Conservation (phyloP, 2,329 filamentous ascomycete genomes). For the Aureobasidium sp. region DNA sequence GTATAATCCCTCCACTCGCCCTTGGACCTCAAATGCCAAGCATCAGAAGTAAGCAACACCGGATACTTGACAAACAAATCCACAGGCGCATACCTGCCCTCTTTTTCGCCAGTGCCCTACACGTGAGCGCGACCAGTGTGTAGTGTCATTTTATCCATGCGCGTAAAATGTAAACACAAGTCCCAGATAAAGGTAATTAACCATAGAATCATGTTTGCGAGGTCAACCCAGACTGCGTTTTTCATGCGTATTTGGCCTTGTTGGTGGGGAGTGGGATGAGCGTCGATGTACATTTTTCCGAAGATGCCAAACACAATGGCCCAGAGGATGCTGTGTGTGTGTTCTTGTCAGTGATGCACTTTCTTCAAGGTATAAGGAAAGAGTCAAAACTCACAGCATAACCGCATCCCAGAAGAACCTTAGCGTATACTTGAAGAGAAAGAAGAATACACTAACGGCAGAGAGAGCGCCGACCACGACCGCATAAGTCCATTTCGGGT, state of each 20-base stretch:
- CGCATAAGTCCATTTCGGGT: slow-evolving; percentile 74
- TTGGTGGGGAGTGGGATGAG: slow-evolving; percentile 47
- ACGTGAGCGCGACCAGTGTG: slow-evolving; percentile 34
- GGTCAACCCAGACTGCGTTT: slow-evolving; percentile 62
- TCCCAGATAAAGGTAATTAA: slow-evolving; percentile 52
- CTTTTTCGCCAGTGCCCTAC: not conserved
- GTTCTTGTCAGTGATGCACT: not conserved
- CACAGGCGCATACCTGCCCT: not conserved
- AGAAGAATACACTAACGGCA: slow-evolving; percentile 52
- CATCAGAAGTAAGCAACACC: not conserved
- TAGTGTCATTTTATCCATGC: slow-evolving; percentile 44
- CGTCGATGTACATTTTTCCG: slow-evolving; percentile 68
- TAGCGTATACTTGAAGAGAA: slow-evolving; percentile 47
- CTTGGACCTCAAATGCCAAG: not conserved
- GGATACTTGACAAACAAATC: not conserved
- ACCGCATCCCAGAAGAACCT: slow-evolving; percentile 63
- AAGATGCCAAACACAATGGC: slow-evolving; percentile 77
- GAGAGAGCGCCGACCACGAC: slow-evolving; percentile 60
- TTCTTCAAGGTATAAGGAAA: too few species aligned
- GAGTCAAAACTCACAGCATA: slow-evolving; percentile 46
- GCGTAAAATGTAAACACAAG: slow-evolving; percentile 51
- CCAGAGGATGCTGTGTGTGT: slow-evolving; percentile 54
- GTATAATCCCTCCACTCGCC: not conserved
- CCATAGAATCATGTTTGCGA: slow-evolving; percentile 66
- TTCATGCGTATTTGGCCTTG: slow-evolving; percentile 66